Base-by-base conservation (phyloP, 2,329 filamentous ascomycete species). In the Berkeleyomyces rouxiae region DNA sequence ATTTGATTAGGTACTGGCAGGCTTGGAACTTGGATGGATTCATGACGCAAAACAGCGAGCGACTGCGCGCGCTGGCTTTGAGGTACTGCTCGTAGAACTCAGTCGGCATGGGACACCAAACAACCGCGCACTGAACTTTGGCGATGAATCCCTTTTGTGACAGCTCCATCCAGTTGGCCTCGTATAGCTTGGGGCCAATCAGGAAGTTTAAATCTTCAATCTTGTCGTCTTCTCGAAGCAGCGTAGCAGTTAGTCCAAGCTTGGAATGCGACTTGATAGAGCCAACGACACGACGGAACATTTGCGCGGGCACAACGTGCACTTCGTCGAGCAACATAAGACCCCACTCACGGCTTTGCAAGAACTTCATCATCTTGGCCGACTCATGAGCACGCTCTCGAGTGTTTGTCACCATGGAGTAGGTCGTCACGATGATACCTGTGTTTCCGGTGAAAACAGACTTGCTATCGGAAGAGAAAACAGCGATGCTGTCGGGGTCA, bases 121-220 rank as follows among this genome's bases (percentile, higher is more conserved):
- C 93, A 73, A 99, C 93, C 11, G 93, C 93, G 72, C 93, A 99
- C 73, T 99, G 93, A 1, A 99, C 93, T 68, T 90, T 87, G 43
- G 93, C 93, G 72, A 99, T 99, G 71, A 96, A 91, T 0, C 93
- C 93, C 74, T 96, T 90, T 70, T 96, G 89, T 0, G 92, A 93
- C 47, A 99, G 81, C 72, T 99, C 93, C 85, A 97, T 96, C 93
- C 93, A 99, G 72, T 99, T 99, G 37, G 93, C 93, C 74, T 99
- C 93, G 71, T 96, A 99, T 0, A 99, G 78, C 73, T 99, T 99
- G 0, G 93, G 93, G 0, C 93, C 93, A 69, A 99, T 97, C 64
- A 99, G 76, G 71, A 97, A 99, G 72, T 99, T 99, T 55, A 99
- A 75, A 77, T 97, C 91, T 36, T 88, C 89, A 71, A 99, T 99